Evolutionary conservation across 768 basidiomycete species (phyloP).

Genomic region (Suillus occidentalis): DNA sequence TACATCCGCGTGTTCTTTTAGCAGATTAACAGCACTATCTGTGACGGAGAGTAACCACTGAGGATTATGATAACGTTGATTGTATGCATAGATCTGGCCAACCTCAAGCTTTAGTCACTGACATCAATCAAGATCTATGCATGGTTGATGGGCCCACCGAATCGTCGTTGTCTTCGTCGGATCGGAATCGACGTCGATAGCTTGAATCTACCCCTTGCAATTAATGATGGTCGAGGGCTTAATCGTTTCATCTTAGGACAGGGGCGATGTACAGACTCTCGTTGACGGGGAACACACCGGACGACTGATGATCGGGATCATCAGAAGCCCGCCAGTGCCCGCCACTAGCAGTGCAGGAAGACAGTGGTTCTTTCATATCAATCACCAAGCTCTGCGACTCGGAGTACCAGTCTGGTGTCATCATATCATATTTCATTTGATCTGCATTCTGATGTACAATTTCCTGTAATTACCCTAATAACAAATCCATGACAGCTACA

Average conservation of each 20-base stretch:
- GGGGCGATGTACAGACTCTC: background rate
- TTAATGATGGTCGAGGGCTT: slow-evolving; percentile 2
- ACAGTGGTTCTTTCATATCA: background rate
- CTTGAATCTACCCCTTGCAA: background rate
- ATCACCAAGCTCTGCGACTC: background rate
- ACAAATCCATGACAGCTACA: slow-evolving; percentile 4
- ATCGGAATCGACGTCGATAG: background rate
- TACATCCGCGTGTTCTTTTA: background rate
- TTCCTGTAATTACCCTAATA: slow-evolving; percentile 6
- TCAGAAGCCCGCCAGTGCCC: background rate
- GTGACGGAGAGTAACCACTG: background rate
- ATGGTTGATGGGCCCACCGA: background rate
- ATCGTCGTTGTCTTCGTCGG: background rate
- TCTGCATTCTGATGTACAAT: background rate
- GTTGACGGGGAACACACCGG: background rate
- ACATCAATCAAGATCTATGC: background rate
- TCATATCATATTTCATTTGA: background rate
- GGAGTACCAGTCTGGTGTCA: background rate
- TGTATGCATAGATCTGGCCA: background rate
- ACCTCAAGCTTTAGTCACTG: background rate
- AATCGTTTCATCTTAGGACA: background rate
- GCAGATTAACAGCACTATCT: background rate
- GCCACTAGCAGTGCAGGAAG: background rate
- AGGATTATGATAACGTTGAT: background rate
- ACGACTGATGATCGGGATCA: background rate